phyloP scores from a whole-genome alignment of 2,329 filamentous ascomycete genomes.

The Exophiala calicioides region DNA sequence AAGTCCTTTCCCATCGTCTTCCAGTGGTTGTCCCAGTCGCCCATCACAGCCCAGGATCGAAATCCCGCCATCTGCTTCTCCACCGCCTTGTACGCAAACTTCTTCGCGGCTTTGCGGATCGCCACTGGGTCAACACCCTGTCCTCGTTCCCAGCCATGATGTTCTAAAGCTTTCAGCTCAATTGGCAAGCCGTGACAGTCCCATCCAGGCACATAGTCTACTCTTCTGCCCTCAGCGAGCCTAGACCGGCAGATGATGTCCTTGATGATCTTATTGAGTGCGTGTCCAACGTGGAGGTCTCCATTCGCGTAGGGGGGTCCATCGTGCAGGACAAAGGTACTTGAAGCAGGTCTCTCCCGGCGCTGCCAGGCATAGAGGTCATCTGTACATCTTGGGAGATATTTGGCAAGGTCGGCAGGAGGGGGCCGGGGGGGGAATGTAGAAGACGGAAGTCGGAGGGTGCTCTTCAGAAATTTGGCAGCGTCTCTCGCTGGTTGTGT shows the following conservation, averaged over 20 bases:
- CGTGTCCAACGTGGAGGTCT: constrained; percentile 85
- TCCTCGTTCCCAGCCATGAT: constrained; percentile 41
- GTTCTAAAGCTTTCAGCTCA: constrained; percentile 86
- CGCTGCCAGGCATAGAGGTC: constrained; percentile 88
- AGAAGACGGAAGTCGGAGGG: constrained; percentile 72
- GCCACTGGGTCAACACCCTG: constrained; percentile 48
- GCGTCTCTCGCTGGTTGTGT: constrained; percentile 33
- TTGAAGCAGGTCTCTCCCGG: constrained; percentile 46
- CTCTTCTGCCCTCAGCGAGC: constrained; percentile 71
- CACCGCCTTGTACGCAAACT: constrained; percentile 58
- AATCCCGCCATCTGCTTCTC: constrained; percentile 62
- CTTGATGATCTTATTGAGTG: constrained; percentile 95
- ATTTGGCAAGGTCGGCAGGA: constrained; percentile 50
- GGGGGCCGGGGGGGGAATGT: constrained; percentile 61
- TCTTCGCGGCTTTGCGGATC: constrained; percentile 56
- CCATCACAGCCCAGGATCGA: constrained; percentile 63
- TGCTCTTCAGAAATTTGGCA: constrained; percentile 68
- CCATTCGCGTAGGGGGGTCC: constrained; percentile 97
- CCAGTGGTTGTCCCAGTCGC: constrained; percentile 63
- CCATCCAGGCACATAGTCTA: constrained; percentile 89
- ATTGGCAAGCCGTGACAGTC: constrained; percentile 97
- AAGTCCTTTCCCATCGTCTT: constrained; percentile 64
- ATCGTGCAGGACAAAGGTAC: constrained; percentile 83
- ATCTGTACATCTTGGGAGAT: constrained; percentile 78
- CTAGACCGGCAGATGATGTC: constrained; percentile 86